Evolutionary conservation across 306 rosid genomes (phyloP), one percentile per base, ranked within the genome.

Genomic region (Cucumis cinereus): DNA sequence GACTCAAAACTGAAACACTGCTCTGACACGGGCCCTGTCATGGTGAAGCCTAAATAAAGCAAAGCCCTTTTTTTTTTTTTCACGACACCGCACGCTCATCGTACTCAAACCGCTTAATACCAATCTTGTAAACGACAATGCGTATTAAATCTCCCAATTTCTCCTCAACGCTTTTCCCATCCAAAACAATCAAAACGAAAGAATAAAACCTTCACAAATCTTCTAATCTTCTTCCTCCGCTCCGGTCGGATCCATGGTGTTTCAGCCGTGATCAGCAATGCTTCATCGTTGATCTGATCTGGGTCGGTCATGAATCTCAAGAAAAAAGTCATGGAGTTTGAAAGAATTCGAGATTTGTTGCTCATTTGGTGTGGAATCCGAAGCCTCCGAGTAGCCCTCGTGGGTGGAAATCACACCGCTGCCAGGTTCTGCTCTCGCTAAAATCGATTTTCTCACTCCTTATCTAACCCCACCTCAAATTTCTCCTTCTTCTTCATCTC

Each of bases 321-420:
- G 71, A 53, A 47, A 68, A 33, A 26, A 61, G 76, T 1, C 28
- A 76, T 93, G 96, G 98, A 90, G 88, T 84, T 85, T 54, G 86
- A 83, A 82, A 78, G 98, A 76, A 81, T 85, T 86, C 91, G 82
- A 77, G 86, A 89, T 35, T 85, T 93, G 75, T 43, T 93, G 84
- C 79, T 79, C 24, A 75, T 93, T 57, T 89, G 87, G 86, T 87
- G 84, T 6, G 62, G 80, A 11, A 59, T 82, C 40, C 87, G 81
- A 83, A 81, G 60, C 61, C 81, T 60, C 0, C 84, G 84, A 1
- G 81, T 86, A 0, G 84, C 87, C 56, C 92, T 92, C 76, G 92
- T 90, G 87, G 98, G 94, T 86, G 98, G 96, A 71, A 92, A 92
- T 67, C 98, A 92, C 78, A 92, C 96, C 52, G 89, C 91, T 4